Percentiles rank a stretch among this genome's conserved stretches.
phyloP scores from a whole-genome alignment of 169 alveolate species.

The Plasmodium relictum region DNA sequence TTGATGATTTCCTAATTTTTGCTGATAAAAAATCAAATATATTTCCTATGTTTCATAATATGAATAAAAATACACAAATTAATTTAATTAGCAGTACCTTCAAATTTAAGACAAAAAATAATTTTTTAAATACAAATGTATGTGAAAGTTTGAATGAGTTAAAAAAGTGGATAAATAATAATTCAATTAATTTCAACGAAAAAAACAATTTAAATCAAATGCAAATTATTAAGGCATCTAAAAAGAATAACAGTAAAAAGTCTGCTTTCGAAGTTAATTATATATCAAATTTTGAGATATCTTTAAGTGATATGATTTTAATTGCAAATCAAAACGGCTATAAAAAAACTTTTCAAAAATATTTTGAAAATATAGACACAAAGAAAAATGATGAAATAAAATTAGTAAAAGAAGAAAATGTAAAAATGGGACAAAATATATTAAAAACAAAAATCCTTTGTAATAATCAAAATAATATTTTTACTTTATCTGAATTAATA shows the following conservation, averaged over 20 bases:
- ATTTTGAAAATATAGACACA: slow-evolving; percentile 10
- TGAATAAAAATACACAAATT: neutral
- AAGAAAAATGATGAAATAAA: neutral
- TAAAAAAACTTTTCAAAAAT: slow-evolving; percentile 1
- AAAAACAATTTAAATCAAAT: slow-evolving; percentile 16
- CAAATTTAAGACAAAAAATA: slow-evolving; percentile 3
- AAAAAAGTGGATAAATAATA: slow-evolving; percentile 45
- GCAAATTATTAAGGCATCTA: slow-evolving; percentile 23
- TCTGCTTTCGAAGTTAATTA: slow-evolving; percentile 24
- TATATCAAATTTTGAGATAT: slow-evolving; percentile 20
- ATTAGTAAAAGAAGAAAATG: neutral
- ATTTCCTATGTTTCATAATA: neutral
- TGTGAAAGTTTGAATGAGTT: slow-evolving; percentile 47
- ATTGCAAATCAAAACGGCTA: slow-evolving; percentile 40
- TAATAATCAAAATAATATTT: slow-evolving; percentile 3
- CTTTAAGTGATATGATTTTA: slow-evolving; percentile 37
- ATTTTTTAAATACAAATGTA: slow-evolving; percentile 6
- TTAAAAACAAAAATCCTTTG: slow-evolving; percentile 22
- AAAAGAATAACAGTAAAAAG: neutral
- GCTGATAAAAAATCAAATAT: slow-evolving; percentile 28
- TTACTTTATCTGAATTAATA: slow-evolving; percentile 26
- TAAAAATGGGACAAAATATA: slow-evolving; percentile 7
- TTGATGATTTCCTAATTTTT: slow-evolving; percentile 45
- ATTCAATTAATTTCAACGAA: neutral
- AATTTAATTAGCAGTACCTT: slow-evolving; percentile 8